Base-by-base conservation (phyloP, 176 grass and related monocot species). In the Rhynchospora breviuscula region DNA sequence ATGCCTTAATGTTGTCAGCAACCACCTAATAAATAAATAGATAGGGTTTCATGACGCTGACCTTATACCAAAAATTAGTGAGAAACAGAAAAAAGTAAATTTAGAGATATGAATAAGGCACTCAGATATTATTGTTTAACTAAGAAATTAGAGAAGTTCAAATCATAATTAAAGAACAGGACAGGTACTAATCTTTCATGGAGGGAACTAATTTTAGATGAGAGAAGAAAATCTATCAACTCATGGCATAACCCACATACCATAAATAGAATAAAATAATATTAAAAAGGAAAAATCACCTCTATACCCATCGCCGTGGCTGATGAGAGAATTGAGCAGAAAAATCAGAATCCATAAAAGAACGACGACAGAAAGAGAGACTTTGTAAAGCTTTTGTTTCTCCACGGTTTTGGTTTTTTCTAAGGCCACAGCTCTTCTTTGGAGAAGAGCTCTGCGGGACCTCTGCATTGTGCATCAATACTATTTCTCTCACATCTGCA, bases 281-380 rank as follows among this genome's bases (percentile, higher is more conserved):
- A 26, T 43, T 49, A 73, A 8, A 75, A 60, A 13, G 8, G 51
- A 63, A 25, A 33, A 46, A 53, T 91, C n/a, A 95, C 97, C 93
- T 69, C 57, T 87, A 84, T 87, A 91, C 56, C 86, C 85, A 84
- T 92, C 89, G 64, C 97, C 91, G 65, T 99, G 87, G 10, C 91
- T 88, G 90, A 93, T 79, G 76, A 93, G 86, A 49, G 85, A 87
- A 84, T 92, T 86, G 64, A 99, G 86, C 21, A 99, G 85, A 59
- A 99, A 87, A 33, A 93, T 70, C 4, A 89, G 80, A 83, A 89
- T 78, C 97, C 97, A 99, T 4, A 86, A 93, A 44, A 88, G 80
- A 71, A 88, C 54, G 62, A 96, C 80, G 15, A 92, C 78, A 21
- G 93, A 99, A 17, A 91, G 84, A 81, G 93, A 96, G 79, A 93